A percentile compares a stretch with the other conserved stretches of the same genome.
Conservation (phyloP, 441 rosid species). For the Gossypium davidsonii region DNA sequence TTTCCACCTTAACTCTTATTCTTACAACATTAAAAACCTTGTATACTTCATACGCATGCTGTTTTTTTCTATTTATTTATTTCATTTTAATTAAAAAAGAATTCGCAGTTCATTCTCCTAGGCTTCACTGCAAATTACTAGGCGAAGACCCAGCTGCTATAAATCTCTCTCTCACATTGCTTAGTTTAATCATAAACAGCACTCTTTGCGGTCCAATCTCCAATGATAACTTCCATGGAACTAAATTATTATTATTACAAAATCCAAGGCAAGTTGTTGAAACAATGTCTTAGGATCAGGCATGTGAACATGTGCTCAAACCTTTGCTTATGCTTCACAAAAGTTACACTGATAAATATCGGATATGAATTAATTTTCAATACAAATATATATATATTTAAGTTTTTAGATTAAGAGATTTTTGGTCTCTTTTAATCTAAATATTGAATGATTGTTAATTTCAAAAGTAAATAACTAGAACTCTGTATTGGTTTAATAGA, state of each 20-base stretch:
- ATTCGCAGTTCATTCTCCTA: not conserved
- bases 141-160: constrained; percentile 2
- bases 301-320: constrained; percentile 8
- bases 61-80: not conserved
- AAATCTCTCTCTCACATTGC: not conserved
- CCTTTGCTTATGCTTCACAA: not conserved
- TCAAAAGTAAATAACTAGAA: no score
- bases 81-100: not conserved
- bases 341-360: not conserved
- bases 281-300: not conserved
- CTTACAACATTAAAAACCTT: not conserved
- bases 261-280: not conserved
- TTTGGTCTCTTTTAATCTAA: no score
- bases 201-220: not conserved
- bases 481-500: accelerated
- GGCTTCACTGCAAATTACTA: not conserved
- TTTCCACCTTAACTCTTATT: not conserved
- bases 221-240: not conserved
- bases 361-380: no score
- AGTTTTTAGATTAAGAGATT: no score
- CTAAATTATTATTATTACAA: not conserved
- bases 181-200: not conserved
- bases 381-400: no score
- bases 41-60: constrained; percentile 11
- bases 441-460: no score